phyloP scores from a whole-genome alignment of 768 basidiomycete genomes.

The Suillus bovinus region DNA sequence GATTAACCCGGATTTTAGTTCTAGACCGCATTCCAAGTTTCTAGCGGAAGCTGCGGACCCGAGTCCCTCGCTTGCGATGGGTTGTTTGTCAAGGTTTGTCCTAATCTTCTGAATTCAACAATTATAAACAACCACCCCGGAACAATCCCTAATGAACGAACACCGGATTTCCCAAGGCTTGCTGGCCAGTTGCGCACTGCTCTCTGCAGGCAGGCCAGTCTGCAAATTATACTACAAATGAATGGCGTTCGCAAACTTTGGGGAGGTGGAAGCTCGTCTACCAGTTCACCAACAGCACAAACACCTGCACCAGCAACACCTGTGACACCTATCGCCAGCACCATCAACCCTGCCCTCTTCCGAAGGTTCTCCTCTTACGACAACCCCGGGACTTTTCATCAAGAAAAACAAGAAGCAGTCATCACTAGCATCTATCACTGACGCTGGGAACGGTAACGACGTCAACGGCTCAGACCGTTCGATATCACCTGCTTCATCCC shows the following conservation, averaged over 20 bases:
- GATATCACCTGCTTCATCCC: conserved; percentile 23
- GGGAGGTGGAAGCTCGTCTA: conserved; percentile 37
- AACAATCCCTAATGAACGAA: not conserved
- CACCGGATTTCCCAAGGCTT: conserved; percentile 5
- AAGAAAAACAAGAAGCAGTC: conserved; percentile 51
- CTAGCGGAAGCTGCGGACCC: too few relatives aligned
- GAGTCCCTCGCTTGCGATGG: conserved; percentile 1
- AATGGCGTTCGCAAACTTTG: conserved; percentile 74
- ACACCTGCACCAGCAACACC: conserved; percentile 15
- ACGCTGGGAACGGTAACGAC: conserved; percentile 15
- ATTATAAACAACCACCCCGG: not conserved
- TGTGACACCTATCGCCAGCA: conserved; percentile 23
- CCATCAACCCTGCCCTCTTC: conserved; percentile 3
- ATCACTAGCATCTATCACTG: conserved; percentile 22
- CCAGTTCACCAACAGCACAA: conserved; percentile 32
- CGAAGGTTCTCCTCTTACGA: conserved; percentile 17
- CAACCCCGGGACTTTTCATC: conserved; percentile 42
- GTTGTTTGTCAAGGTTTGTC: not conserved
- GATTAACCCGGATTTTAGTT: too few relatives aligned
- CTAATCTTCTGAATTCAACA: not conserved
- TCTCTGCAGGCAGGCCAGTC: not conserved
- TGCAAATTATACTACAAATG: conserved; percentile 37
- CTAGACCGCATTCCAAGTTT: too few relatives aligned
- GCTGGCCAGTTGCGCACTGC: not conserved
- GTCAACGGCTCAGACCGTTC: conserved; percentile 27